phyloP scores from a whole-genome alignment of 2,329 filamentous ascomycete species.

The Aspergillus felis region DNA sequence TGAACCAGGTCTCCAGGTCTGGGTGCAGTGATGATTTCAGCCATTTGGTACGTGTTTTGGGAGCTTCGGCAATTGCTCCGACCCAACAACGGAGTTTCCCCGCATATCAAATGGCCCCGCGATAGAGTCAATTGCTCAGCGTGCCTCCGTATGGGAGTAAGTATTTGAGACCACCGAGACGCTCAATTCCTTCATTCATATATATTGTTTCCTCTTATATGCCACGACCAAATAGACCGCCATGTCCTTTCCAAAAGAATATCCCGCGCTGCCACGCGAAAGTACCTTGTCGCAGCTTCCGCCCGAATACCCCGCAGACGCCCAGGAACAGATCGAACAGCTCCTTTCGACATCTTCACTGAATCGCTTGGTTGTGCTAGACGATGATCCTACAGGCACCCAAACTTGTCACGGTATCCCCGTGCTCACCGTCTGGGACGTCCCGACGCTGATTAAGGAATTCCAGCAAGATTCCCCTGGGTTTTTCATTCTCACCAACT shows the following conservation, averaged over 20 bases:
- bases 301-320: slow-evolving; percentile 25
- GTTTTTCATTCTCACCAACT: slow-evolving; percentile 61
- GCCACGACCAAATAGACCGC: neutral
- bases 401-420: slow-evolving; percentile 58
- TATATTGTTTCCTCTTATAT: too few species aligned
- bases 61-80: neutral
- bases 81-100: neutral
- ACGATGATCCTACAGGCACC: slow-evolving; percentile 59
- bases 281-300: slow-evolving; percentile 26
- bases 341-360: slow-evolving; percentile 23
- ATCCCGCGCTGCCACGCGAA: slow-evolving; percentile 23
- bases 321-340: slow-evolving; percentile 28
- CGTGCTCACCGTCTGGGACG: slow-evolving; percentile 54
- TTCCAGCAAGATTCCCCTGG: slow-evolving; percentile 43
- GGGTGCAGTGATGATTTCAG: too few species aligned
- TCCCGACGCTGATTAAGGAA: slow-evolving; percentile 42
- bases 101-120: neutral
- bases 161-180: neutral
- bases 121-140: too few species aligned
- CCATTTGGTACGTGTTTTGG: too few species aligned
- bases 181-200: neutral
- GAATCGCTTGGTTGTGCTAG: slow-evolving; percentile 36
- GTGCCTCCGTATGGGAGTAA: neutral
- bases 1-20: too few species aligned
- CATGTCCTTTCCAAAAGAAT: slow-evolving; percentile 19